Conservation (phyloP, 176 grass and related monocot species). For the Carex pumila region DNA sequence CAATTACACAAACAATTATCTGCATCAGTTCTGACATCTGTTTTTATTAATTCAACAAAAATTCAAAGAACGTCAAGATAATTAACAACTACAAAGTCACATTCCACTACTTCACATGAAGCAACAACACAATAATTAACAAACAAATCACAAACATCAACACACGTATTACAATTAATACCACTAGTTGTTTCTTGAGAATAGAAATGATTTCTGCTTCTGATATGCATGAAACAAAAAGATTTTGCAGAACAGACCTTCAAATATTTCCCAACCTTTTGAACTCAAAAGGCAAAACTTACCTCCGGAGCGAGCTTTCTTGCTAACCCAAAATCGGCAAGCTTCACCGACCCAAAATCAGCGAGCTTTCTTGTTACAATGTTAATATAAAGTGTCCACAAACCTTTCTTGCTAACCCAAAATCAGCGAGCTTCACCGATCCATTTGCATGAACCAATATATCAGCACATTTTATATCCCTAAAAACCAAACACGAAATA, state of each 20-base stretch:
- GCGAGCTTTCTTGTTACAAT: no score
- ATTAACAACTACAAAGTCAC: not conserved
- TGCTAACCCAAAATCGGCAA: conserved; percentile 95
- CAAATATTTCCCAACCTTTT: not conserved
- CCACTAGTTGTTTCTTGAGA: no score
- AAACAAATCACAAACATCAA: not conserved
- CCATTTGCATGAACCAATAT: conserved; percentile 98
- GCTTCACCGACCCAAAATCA: conserved; percentile 94
- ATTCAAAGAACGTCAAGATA: not conserved
- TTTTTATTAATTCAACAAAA: no score
- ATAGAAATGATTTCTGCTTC: not conserved
- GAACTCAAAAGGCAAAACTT: conserved; percentile 12
- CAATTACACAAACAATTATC: no score
- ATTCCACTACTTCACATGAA: no score
- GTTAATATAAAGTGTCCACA: conserved; percentile 17
- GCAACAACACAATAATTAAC: not conserved
- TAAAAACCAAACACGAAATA: conserved; percentile 24
- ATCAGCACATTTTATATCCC: conserved; percentile 98
- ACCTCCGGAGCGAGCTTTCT: conserved; percentile 99
- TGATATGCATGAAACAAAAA: not conserved
- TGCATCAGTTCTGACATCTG: no score
- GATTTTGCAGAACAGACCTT: not conserved
- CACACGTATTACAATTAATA: not conserved
- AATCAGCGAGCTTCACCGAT: conserved; percentile 93
- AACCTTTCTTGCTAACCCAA: conserved; percentile 97